Base-by-base conservation (phyloP, 2,329 filamentous ascomycete species). In the Fusarium sp. region DNA sequence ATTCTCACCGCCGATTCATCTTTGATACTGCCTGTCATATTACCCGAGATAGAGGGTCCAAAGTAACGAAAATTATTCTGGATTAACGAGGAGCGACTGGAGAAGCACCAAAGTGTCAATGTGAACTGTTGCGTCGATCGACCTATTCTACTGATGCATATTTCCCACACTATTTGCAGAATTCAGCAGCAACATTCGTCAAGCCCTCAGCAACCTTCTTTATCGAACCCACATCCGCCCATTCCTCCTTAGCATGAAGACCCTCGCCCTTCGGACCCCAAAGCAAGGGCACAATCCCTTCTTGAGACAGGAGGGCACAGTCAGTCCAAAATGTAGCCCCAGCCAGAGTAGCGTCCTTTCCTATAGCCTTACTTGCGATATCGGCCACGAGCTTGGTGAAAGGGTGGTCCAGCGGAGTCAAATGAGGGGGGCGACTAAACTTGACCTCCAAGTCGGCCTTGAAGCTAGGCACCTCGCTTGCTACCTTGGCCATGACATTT, bases 161-260 rank as follows among this genome's bases (percentile, higher is more conserved):
- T 8, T 20, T 6, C 14, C 14, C 20, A 8, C 8, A 18, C 27
- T 72, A 78, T 40, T 62, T 70, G 58, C 82, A 83, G 61, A 84
- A 83, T 13, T 77, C 72, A 4, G 56, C n/a, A 4, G 78, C 77
- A 35, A 83, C 69, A 2, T 60, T 64, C 2, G 70, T 74, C 54
- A 84, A 69, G 1, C 76, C 70, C 6, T 79, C 70, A 0, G 79
- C 66, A 35, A 85, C 80, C 50, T 82, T 72, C n/a, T 74, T 68
- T 11, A 88, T 73, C 38, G 85, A 87, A 11, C 85, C 74, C 2
- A 84, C 79, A 24, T 85, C 82, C 0, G 86, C 86, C 83, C 84
- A 88, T 77, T 90, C 87, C 64, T 86, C 83, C 59, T 85, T 86
- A 1, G 80, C 82, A 72, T 89, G 87, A 5, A 89, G 70, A 0